Conservation (phyloP, 2,329 filamentous ascomycete species). For the Corinectria fuckeliana region DNA sequence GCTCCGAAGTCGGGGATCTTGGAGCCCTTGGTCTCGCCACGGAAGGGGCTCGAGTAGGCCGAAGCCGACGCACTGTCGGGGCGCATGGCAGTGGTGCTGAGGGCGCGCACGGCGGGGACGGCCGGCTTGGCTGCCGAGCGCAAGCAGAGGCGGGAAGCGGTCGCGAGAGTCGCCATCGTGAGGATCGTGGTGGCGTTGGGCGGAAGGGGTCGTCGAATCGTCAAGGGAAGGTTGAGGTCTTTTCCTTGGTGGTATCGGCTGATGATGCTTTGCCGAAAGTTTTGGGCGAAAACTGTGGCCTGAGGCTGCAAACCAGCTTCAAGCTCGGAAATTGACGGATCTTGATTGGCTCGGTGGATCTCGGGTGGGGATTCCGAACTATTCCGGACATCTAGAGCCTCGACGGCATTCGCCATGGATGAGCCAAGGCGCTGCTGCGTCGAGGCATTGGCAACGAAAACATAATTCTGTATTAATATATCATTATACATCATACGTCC, state of each 20-base stretch:
- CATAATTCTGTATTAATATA: neutral
- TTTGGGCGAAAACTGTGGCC: conserved; percentile 50
- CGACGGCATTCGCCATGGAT: conserved; percentile 18
- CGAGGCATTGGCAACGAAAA: neutral
- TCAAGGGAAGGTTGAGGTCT: conserved; percentile 56
- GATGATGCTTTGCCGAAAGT: conserved; percentile 52
- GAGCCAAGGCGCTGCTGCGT: neutral
- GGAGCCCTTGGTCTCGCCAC: conserved; percentile 62
- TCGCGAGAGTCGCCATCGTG: conserved; percentile 72
- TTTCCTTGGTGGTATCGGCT: conserved; percentile 49
- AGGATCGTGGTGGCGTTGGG: conserved; percentile 39
- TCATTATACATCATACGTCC: fast-evolving
- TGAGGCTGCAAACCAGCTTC: conserved; percentile 48
- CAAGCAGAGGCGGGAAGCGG: conserved; percentile 72
- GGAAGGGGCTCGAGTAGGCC: conserved; percentile 69
- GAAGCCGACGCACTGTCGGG: conserved; percentile 55
- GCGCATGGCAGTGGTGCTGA: conserved; percentile 62
- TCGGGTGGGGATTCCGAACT: conserved; percentile 40
- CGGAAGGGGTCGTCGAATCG: conserved; percentile 33
- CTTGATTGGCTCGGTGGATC: conserved; percentile 51
- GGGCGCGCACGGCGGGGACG: conserved; percentile 55
- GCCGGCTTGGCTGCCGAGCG: conserved; percentile 58
- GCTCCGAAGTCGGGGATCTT: conserved; percentile 89
- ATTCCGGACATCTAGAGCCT: conserved; percentile 37
- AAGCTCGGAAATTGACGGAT: conserved; percentile 54